Conservation (phyloP, 495 filamentous ascomycete genomes). For the Hypoxylon intermedium region DNA sequence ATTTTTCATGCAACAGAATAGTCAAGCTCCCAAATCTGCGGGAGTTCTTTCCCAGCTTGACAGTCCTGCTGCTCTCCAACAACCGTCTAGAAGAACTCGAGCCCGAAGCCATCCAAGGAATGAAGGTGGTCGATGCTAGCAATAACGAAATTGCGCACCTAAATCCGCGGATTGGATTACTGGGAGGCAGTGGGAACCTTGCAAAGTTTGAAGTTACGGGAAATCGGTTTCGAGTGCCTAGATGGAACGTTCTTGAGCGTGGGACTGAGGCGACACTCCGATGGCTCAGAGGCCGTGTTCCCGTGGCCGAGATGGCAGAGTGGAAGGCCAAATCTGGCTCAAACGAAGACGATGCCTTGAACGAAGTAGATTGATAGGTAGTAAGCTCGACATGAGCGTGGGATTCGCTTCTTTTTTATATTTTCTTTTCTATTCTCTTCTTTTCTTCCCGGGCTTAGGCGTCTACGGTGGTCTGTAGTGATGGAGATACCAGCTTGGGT, state of each 20-base stretch:
- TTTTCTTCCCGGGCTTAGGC: no score
- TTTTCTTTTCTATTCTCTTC: no score
- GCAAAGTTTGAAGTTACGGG: constrained; percentile 70
- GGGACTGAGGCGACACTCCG: constrained; percentile 86
- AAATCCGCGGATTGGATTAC: constrained; percentile 77
- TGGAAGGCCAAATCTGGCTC: constrained; percentile 51
- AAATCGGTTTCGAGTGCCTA: constrained; percentile 86
- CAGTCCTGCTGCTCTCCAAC: constrained; percentile 72
- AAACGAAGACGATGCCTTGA: constrained; percentile 46
- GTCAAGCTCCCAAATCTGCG: constrained; percentile 64
- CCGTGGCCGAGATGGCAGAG: constrained; percentile 65
- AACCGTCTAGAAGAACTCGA: constrained; percentile 76
- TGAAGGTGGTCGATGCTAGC: constrained; percentile 76
- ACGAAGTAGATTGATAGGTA: constrained; percentile 33
- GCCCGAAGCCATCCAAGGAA: constrained; percentile 74
- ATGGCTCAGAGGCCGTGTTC: constrained; percentile 82
- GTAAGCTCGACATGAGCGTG: no score
- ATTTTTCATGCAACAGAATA: constrained; percentile 81
- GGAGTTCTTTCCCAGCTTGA: constrained; percentile 69
- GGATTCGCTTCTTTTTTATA: no score
- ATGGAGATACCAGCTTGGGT: constrained; percentile 24
- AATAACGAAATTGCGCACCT: constrained; percentile 83
- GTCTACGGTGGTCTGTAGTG: constrained; percentile 7
- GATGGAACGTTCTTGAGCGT: constrained; percentile 82
- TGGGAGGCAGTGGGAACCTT: constrained; percentile 64